Evolutionary conservation across 495 filamentous ascomycete genomes (phyloP), one percentile per base, ranked within the genome.

Genomic region (Aspergillus conjunctus): DNA sequence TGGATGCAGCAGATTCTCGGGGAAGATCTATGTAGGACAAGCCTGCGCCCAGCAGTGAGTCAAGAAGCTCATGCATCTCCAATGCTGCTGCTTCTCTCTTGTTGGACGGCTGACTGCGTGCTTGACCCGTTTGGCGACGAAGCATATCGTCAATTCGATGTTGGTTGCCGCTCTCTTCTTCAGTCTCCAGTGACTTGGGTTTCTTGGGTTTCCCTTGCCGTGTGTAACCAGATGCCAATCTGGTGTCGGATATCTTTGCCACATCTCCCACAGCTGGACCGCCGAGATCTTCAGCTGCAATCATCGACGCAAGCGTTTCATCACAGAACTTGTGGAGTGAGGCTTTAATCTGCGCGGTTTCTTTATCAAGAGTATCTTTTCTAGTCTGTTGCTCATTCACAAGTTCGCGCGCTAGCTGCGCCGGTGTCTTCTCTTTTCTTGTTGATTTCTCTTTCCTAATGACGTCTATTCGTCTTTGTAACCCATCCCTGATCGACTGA

Each of bases 261-360:
- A 85, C 74, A 62, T 91, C 87, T 11, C 92, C 92, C 1, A 93
- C 90, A 7, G 91, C 87, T 0, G 92, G 92, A 0, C 92, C 92
- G 6, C 92, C 92, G 10, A 91, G 79, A 66, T 91, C 89, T 75
- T 97, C 92, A 0, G 90, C 90, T 14, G 91, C 91, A 32, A 97
- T 77, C 91, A 93, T 92, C 0, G 82, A 73, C 7, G 88, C 89
- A 3, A 97, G 82, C 44, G 88, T 81, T 15, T 86, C 77, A 57
- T 88, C 83, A 17, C 93, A 84, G 58, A 96, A 96, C n/a, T 74
- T 79, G 64, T 88, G 81, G 18, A 95, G 78, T 3, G 83, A 82
- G 30, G 79, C 77, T 14, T 88, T 79, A 22, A 94, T 74, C 9
- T 71, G 77, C 3, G 73, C 74, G 0, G 85, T 87, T 50, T 86